phyloP scores from a whole-genome alignment of 805 yeast genomes.

The Candida xiaguanensis region DNA sequence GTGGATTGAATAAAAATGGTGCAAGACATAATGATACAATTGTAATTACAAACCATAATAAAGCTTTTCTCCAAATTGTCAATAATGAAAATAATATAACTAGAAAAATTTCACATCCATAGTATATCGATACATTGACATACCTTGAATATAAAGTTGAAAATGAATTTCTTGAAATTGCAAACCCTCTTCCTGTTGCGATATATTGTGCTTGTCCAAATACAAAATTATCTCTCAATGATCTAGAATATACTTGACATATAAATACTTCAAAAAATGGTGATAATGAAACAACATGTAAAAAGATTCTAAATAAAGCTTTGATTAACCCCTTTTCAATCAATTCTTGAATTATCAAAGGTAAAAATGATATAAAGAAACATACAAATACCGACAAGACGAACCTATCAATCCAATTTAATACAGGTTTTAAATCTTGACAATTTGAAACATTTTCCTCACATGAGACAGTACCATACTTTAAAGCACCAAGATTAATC shows the following conservation, averaged over 20 bases:
- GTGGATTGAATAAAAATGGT: constrained; percentile 53
- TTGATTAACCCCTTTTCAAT: constrained; percentile 82
- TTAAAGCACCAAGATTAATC: constrained; percentile 75
- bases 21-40: constrained; percentile 43
- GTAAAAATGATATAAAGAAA: constrained; percentile 87
- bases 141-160: constrained; percentile 70
- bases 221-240: constrained; percentile 69
- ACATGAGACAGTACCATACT: constrained; percentile 69
- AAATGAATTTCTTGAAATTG: constrained; percentile 77
- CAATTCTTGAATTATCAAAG: constrained; percentile 81
- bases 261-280: constrained; percentile 95
- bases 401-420: constrained; percentile 86
- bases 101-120: constrained; percentile 68
- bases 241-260: constrained; percentile 84
- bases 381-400: constrained; percentile 88
- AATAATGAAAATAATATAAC: constrained; percentile 72
- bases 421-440: constrained; percentile 78
- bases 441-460: constrained; percentile 58
- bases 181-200: constrained; percentile 92
- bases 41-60: constrained; percentile 58
- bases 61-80: constrained; percentile 77
- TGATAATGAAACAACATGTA: constrained; percentile 76
- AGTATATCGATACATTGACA: constrained; percentile 70
- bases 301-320: constrained; percentile 64
- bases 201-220: constrained; percentile 92